Evolutionary conservation across 805 yeast species (phyloP).

Genomic region (Kluyveromyces aestuarii): DNA sequence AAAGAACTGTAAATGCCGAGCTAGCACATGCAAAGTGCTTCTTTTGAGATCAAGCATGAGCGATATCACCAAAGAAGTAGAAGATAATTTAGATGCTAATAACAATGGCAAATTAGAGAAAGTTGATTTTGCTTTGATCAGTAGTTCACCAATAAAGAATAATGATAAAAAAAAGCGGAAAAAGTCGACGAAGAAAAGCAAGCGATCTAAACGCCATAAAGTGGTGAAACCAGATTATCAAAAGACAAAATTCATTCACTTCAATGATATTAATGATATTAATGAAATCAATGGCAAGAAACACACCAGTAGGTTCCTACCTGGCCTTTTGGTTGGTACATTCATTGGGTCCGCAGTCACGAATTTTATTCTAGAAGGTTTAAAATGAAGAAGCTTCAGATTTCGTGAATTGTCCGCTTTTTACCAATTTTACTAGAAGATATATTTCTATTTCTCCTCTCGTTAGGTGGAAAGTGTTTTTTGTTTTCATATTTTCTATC

Average conservation of each 20-base stretch:
- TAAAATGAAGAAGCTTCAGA: background rate
- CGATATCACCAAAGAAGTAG: background rate
- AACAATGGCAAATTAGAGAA: background rate
- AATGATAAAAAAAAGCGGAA: background rate
- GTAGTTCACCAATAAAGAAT: background rate
- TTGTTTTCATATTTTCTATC: background rate
- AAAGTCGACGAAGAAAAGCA: background rate
- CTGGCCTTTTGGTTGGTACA: constrained; percentile 23
- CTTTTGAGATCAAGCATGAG: background rate
- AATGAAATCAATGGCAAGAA: background rate
- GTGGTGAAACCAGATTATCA: background rate
- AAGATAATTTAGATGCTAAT: background rate
- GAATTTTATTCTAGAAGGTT: constrained; percentile 5
- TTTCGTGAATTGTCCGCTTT: background rate
- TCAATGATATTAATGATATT: background rate
- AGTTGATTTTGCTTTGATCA: background rate
- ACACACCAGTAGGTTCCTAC: constrained; percentile 12
- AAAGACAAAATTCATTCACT: background rate
- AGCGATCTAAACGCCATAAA: background rate
- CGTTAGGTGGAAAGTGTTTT: background rate
- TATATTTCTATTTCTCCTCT: background rate
- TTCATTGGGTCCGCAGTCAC: constrained; percentile 20
- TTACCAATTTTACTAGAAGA: background rate
- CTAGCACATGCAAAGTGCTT: background rate
- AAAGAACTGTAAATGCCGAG: background rate